A percentile compares a stretch with the other conserved stretches of the same genome.
Conservation (phyloP, 2,329 filamentous ascomycete species). For the Diaporthe capsici region DNA sequence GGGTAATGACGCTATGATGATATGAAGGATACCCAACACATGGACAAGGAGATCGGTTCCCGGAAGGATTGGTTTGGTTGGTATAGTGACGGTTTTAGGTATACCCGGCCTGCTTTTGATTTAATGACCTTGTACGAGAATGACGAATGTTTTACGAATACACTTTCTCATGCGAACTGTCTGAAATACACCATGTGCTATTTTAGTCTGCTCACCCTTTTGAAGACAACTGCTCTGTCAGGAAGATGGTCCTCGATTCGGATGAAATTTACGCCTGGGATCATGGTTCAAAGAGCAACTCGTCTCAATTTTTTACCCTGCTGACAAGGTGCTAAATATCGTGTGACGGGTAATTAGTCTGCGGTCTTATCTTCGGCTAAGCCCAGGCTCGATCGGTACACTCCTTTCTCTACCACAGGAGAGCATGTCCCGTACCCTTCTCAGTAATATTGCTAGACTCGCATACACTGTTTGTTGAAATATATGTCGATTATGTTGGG, state of each 20-base stretch:
- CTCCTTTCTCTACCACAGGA: neutral
- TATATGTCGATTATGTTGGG: neutral
- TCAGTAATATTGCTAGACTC: neutral
- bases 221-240: neutral
- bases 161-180: neutral
- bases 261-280: neutral
- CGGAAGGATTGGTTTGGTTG: neutral
- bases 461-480: neutral
- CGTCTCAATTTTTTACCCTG: no score
- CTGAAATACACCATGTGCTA: neutral
- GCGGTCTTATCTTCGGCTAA: no score
- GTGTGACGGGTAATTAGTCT: no score
- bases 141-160: neutral
- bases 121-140: conserved; percentile 5
- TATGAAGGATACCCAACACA: conserved; percentile 28
- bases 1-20: conserved; percentile 18
- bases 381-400: no score
- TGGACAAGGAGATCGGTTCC: neutral
- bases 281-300: no score
- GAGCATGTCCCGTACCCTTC: no score
- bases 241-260: neutral
- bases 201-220: neutral
- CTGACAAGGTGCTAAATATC: no score
- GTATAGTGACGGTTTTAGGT: neutral
- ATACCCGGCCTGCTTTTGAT: neutral